Base-by-base conservation (phyloP, 140 eudicot species). In the Ambrosia hybrid region DNA sequence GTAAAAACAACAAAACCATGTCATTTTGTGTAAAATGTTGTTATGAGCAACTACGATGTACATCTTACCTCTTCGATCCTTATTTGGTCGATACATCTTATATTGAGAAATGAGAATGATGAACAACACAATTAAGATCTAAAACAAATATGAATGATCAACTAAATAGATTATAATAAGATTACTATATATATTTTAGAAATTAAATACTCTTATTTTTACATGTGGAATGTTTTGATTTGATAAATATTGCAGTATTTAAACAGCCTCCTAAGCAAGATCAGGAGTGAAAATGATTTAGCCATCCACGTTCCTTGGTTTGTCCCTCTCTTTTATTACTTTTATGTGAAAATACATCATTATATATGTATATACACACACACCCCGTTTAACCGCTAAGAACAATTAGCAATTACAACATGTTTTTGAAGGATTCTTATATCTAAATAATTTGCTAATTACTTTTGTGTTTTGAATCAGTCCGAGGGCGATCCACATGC, bases 211-310 rank as follows among this genome's bases (percentile, higher is more conserved):
- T 37, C 12, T 9, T 74, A 21, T 21, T 67, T 75, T 76, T 51
- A 76, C 64, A 55, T 14, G 63, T 58, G 56, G 53, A 21, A 57
- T 76, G 53, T 72, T 72, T 46, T 72, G 57, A 46, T 78, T 59
- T 72, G 48, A 66, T 78, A 3, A 34, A 66, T 36, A 37, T 73
- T 83, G 89, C 88, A 90, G 97, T 81, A 79, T 74, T 76, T 90
- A 63, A 74, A 85, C 73, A 87, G 80, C 81, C 88, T 85, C 58
- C 75, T 90, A 36, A 75, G 76, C 79, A 85, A 81, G 70, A 77
- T 88, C 64, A 85, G 79, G 86, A 90, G 68, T 63, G 97, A 90
- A 76, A 82, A 88, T 76, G 91, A 87, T 61, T 43, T 85, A 36
- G 85, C 88, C 77, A 72, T 80, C 65, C 89, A 90, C 52, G 38